Evolutionary conservation across 2,329 filamentous ascomycete species (phyloP).

Genomic region (Cadophora sp.): DNA sequence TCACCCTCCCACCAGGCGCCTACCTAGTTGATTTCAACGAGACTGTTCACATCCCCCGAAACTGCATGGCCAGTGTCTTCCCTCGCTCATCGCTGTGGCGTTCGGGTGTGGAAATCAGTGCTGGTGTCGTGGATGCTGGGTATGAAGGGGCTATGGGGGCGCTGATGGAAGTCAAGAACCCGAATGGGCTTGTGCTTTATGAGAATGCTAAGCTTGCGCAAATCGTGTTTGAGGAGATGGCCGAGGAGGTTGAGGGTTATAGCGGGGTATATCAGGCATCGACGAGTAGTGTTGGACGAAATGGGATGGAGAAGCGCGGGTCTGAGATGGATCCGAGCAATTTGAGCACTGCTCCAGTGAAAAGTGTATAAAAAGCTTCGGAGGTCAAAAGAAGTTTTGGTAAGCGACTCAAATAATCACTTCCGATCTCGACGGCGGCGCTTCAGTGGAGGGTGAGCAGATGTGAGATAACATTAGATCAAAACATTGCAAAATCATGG

Average conservation of each 20-base stretch:
- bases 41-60: slow-evolving; percentile 5
- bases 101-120: slow-evolving; percentile 17
- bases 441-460: background rate
- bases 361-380: background rate
- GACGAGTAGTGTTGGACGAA: background rate
- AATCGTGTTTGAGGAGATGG: slow-evolving; percentile 13
- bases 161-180: slow-evolving; percentile 16
- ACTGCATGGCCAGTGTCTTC: slow-evolving; percentile 19
- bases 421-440: background rate
- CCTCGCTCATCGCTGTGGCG: slow-evolving; percentile 11
- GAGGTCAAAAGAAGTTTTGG: background rate
- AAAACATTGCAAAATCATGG: background rate
- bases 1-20: slow-evolving; percentile 15
- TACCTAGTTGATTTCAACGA: slow-evolving; percentile 24
- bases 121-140: slow-evolving; percentile 20
- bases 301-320: background rate
- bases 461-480: background rate
- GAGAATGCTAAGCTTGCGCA: slow-evolving; percentile 20
- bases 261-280: slow-evolving; percentile 18
- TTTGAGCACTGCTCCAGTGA: background rate
- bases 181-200: slow-evolving; percentile 3
- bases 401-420: background rate
- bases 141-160: slow-evolving; percentile 21
- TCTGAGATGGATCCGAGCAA: background rate
- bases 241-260: slow-evolving; percentile 12